A percentile compares a stretch with the other conserved stretches of the same genome.
Conservation (phyloP, 1,284 basidiomycete genomes). For the Fomitopsis schrenkii region DNA sequence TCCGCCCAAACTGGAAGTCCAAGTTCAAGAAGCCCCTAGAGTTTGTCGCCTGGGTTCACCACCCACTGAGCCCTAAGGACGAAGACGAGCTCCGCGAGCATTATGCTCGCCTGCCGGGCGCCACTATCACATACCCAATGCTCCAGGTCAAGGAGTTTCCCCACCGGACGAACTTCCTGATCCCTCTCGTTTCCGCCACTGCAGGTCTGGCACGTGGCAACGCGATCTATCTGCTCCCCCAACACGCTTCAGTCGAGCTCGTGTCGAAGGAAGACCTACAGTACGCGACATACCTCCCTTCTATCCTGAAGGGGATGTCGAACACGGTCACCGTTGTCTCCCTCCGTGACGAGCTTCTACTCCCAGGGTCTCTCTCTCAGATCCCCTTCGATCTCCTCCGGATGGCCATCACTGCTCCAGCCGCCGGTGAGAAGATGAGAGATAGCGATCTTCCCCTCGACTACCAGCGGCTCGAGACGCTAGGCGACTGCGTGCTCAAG, state of each 20-base stretch:
- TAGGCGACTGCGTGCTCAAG: constrained; percentile 81
- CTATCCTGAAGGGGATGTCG: constrained; percentile 54
- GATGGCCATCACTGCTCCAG: constrained; percentile 57
- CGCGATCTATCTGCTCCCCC: constrained; percentile 38
- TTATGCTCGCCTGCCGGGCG: constrained; percentile 30
- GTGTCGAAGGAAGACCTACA: constrained; percentile 48
- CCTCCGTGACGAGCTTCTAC: constrained; percentile 43
- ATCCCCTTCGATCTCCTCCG: constrained; percentile 46
- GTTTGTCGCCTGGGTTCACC: constrained; percentile 54
- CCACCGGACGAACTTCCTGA: constrained; percentile 55
- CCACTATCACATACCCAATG: constrained; percentile 54
- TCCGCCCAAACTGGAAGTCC: constrained; percentile 41
- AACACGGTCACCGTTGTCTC: constrained; percentile 46
- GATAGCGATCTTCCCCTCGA: constrained; percentile 31
- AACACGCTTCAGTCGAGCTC: constrained; percentile 41
- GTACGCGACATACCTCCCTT: constrained; percentile 57
- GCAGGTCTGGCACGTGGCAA: constrained; percentile 17
- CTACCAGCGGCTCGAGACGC: constrained; percentile 76
- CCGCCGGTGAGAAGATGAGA: constrained; percentile 41
- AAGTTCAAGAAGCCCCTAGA: constrained; percentile 43
- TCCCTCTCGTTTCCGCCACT: constrained; percentile 34
- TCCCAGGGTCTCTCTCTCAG: constrained; percentile 30
- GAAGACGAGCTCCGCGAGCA: constrained; percentile 37
- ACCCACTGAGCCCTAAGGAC: constrained; percentile 42
- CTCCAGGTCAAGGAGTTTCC: constrained; percentile 48